Evolutionary conservation across 2,329 filamentous ascomycete genomes (phyloP), one percentile per base, ranked within the genome.

Genomic region (Verticillium longisporum): DNA sequence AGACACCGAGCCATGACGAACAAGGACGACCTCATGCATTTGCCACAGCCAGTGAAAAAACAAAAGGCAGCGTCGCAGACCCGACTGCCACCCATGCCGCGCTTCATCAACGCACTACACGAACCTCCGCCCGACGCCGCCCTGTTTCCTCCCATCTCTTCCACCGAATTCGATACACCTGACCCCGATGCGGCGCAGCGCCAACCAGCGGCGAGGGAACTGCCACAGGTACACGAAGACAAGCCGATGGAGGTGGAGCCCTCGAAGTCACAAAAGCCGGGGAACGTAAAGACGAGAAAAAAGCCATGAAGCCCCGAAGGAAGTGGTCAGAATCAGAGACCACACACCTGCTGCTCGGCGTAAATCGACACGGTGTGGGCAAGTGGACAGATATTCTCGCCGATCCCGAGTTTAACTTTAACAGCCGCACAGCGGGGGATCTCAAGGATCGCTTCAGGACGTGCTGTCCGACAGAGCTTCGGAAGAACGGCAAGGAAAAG

Each of bases 261-360:
- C 60, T 67, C 70, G 6, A 41, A 60, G 53, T 55, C 65, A 18
- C 61, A 65, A 6, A 62, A 64, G 32, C 61, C 58, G 2, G 68
- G 70, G 15, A 58, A 60, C 37, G 68, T 63, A 38, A 84, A 81
- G 67, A 72, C 74, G 10, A 83, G 83, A 67, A 78, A 83, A 79
- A 82, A 53, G 80, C 82, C 11, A 79, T 80, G 6, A 87, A 85
- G 66, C 80, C 83, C 1, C 78, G 86, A 62, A 78, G 81, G 59
- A 87, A 86, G 66, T 88, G 86, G 86, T 83, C 84, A 0, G 84
- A 88, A 63, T 81, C 85, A 61, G 86, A 88, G 70, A 88, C 86
- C 1, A 86, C 83, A 58, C 79, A 86, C 65, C 75, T 88, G 9
- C 71, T 88, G 14, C 73, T 86, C 2, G 86, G 85, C 0, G 86